Conservation (phyloP, 148 eudicot species). For the Rhododendron williamsianum region DNA sequence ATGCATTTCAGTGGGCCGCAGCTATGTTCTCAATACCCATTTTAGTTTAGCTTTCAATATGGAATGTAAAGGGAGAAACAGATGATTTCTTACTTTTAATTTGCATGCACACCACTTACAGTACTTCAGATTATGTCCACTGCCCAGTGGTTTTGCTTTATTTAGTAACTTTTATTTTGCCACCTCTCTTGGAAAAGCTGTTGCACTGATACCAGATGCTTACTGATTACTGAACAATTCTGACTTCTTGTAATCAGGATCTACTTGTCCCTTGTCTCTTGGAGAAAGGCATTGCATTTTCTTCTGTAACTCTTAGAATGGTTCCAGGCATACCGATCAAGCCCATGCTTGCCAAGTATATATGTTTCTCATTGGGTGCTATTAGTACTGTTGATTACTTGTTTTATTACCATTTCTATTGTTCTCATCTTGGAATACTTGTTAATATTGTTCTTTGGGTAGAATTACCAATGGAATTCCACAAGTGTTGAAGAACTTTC, state of each 20-base stretch:
- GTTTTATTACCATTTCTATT: neutral
- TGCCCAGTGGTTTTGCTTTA: neutral
- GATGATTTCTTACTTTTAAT: neutral
- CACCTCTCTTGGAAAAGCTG: neutral
- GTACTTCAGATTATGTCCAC: neutral
- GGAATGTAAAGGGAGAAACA: slow-evolving; percentile 2
- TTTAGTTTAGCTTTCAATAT: neutral
- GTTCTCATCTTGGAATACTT: neutral
- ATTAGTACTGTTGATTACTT: slow-evolving; percentile 5
- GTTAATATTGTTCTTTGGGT: slow-evolving; percentile 8
- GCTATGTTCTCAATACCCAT: neutral
- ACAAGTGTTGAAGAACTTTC: slow-evolving; percentile 65
- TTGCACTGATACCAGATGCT: neutral
- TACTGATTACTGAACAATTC: neutral
- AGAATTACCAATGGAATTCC: slow-evolving; percentile 86
- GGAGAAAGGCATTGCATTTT: slow-evolving; percentile 73
- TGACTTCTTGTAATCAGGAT: slow-evolving; percentile 43
- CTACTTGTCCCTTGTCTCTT: slow-evolving; percentile 78
- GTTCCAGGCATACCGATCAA: slow-evolving; percentile 91
- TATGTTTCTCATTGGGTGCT: neutral
- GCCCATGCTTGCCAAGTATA: slow-evolving; percentile 98
- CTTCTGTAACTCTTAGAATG: slow-evolving; percentile 65
- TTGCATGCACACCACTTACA: neutral
- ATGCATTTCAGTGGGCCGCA: neutral
- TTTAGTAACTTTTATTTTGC: neutral